Evolutionary conservation across 306 rosid species (phyloP).

Genomic region (Acacia crassicarpa): DNA sequence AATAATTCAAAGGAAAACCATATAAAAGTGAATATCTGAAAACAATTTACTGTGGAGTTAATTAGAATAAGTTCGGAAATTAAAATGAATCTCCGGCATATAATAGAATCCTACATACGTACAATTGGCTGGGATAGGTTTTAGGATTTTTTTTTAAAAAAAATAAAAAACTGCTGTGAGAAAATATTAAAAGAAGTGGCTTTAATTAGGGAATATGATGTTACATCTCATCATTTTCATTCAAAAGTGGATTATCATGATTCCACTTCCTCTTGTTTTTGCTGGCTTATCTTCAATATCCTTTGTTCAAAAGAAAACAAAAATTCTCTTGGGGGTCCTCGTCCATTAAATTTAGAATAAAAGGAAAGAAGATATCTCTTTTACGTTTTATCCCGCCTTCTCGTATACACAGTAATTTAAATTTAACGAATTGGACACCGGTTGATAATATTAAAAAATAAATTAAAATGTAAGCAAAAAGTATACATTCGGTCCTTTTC

Average conservation of each 20-base stretch:
- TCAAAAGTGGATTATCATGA: constrained; percentile 1
- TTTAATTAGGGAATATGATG: not conserved
- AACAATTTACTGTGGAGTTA: not conserved
- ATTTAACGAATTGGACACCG: no score
- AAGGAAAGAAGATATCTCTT: not conserved
- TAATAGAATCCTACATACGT: not conserved
- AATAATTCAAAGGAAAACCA: not conserved
- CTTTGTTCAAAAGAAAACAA: not conserved
- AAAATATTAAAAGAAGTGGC: not conserved
- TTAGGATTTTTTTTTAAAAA: not conserved
- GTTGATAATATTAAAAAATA: no score
- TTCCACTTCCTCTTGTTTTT: not conserved
- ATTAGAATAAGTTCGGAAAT: not conserved
- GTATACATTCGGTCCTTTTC: no score
- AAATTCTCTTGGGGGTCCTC: not conserved
- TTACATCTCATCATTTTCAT: not conserved
- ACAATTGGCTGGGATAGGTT: not conserved
- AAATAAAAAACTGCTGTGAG: not conserved
- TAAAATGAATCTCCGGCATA: not conserved
- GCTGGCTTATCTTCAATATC: not conserved
- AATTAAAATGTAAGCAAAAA: no score
- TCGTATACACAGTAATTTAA: not conserved
- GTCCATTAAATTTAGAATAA: not conserved
- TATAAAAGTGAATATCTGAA: not conserved
- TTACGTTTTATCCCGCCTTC: not conserved